These are phyloP conservation scores for Annulohypoxylon nitens DNA, from an alignment of 495 filamentous ascomycete species.

Conservation along the genomic window DNA sequence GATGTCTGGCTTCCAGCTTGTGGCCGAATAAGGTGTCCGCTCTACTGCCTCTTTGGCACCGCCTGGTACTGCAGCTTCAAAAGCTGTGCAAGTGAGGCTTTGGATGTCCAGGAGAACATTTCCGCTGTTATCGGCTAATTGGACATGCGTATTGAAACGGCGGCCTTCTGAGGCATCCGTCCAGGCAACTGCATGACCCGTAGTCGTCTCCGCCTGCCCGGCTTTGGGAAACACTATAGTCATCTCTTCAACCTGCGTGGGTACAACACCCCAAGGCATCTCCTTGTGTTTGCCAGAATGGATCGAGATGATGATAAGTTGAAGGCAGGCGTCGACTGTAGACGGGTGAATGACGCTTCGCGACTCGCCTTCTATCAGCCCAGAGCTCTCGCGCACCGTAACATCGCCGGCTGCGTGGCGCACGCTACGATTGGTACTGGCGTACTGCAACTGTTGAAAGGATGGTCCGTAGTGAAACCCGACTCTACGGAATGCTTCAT, in stretches of 20 bases:
- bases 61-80: conserved; percentile 46
- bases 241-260: conserved; percentile 54
- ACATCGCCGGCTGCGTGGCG: conserved; percentile 8
- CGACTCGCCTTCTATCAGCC: conserved; percentile 48
- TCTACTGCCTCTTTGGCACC: background rate
- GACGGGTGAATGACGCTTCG: conserved; percentile 57
- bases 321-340: conserved; percentile 54
- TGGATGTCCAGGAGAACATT: conserved; percentile 39
- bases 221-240: conserved; percentile 49
- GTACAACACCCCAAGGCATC: conserved; percentile 54
- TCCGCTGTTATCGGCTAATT: conserved; percentile 15
- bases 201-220: conserved; percentile 21
- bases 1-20: background rate
- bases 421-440: conserved; percentile 44
- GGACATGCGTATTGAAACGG: conserved; percentile 43
- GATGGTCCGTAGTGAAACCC: conserved; percentile 57
- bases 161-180: conserved; percentile 27
- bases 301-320: conserved; percentile 54
- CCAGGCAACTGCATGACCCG: conserved; percentile 31
- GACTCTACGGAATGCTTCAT: conserved; percentile 50
- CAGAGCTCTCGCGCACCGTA: background rate
- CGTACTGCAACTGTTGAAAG: conserved; percentile 51
- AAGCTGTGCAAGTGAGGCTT: conserved; percentile 39
- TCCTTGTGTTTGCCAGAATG: conserved; percentile 7
- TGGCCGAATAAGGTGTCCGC: background rate